A percentile compares a stretch with the other conserved stretches of the same genome.
phyloP scores from a whole-genome alignment of 306 rosid genomes.

The Prunus campanulata region DNA sequence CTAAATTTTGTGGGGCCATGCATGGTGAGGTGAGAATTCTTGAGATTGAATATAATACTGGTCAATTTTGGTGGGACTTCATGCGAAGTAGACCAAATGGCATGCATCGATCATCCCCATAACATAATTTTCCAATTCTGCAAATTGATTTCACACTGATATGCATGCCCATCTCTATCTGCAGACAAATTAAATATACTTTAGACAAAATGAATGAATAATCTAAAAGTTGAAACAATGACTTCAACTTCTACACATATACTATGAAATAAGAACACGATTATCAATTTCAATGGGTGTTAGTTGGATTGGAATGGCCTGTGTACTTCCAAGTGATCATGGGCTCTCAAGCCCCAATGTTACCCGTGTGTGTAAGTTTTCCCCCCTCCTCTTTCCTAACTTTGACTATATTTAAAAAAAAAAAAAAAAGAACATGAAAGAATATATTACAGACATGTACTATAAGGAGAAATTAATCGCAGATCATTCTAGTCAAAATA shows the following conservation, averaged over 20 bases:
- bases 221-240: not conserved
- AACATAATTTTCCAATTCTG: not conserved
- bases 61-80: conserved; percentile 22
- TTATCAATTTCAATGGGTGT: too few relatives aligned
- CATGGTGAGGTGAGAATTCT: conserved; percentile 17
- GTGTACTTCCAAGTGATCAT: too few relatives aligned
- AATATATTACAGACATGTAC: not conserved
- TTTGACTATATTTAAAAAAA: not conserved
- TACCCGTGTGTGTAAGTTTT: too few relatives aligned
- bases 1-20: not conserved
- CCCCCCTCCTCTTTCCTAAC: too few relatives aligned
- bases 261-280: not conserved
- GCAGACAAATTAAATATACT: too few relatives aligned
- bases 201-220: not conserved
- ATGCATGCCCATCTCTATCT: not conserved
- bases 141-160: not conserved
- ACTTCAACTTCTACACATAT: not conserved
- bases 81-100: not conserved
- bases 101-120: not conserved
- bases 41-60: not conserved
- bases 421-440: not conserved
- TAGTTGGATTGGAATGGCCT: too few relatives aligned
- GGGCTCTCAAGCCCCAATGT: too few relatives aligned
- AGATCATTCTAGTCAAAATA: not conserved
- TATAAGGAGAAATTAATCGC: not conserved